Evolutionary conservation across 2,329 filamentous ascomycete genomes (phyloP).

Genomic region (Alternaria arborescens): DNA sequence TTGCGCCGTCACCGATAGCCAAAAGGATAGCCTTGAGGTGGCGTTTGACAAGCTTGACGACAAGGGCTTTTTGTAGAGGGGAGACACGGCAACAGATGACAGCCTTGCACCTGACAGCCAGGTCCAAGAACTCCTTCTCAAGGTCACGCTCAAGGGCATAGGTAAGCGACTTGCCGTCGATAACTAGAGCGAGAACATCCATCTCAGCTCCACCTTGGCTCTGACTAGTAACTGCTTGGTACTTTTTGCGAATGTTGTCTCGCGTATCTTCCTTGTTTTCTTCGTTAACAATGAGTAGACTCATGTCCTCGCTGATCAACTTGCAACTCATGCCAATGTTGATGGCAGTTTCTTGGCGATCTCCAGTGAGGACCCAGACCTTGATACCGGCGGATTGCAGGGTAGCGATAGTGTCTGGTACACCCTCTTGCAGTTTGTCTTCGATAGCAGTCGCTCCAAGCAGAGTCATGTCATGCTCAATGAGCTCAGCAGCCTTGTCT

Average conservation of each 20-base stretch:
- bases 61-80: slow-evolving; percentile 93
- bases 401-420: slow-evolving; percentile 97
- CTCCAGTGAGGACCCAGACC: slow-evolving; percentile 96
- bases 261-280: slow-evolving; percentile 79
- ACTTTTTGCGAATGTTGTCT: slow-evolving; percentile 91
- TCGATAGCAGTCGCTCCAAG: slow-evolving; percentile 97
- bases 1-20: slow-evolving; percentile 96
- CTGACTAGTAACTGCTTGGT: slow-evolving; percentile 88
- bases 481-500: slow-evolving; percentile 95
- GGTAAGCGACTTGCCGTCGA: slow-evolving; percentile 94
- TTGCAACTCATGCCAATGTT: slow-evolving; percentile 99
- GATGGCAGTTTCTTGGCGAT: slow-evolving; percentile 98
- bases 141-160: slow-evolving; percentile 92
- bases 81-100: slow-evolving; percentile 97
- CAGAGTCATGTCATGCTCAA: slow-evolving; percentile 89
- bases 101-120: slow-evolving; percentile 97
- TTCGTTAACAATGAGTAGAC: slow-evolving; percentile 94
- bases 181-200: slow-evolving; percentile 89
- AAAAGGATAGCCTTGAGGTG: slow-evolving; percentile 90
- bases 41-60: slow-evolving; percentile 97
- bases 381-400: slow-evolving; percentile 97
- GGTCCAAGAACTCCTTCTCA: slow-evolving; percentile 90
- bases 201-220: slow-evolving; percentile 77
- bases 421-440: slow-evolving; percentile 94
- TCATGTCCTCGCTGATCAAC: slow-evolving; percentile 98